phyloP scores from a whole-genome alignment of 1,139 yeast species.

The Taiozyma sp. region DNA sequence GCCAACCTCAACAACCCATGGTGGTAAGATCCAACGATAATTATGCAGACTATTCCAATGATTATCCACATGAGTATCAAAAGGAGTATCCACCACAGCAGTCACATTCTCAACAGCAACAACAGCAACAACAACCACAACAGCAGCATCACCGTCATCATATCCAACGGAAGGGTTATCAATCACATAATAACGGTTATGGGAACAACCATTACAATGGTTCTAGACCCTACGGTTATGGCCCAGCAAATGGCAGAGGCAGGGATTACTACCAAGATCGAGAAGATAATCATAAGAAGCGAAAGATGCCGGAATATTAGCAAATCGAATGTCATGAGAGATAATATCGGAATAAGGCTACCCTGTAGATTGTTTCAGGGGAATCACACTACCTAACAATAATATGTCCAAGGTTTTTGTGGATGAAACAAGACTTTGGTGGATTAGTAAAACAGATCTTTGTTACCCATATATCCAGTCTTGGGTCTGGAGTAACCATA shows the following conservation, averaged over 20 bases:
- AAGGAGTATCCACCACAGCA: background rate
- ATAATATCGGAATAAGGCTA: background rate
- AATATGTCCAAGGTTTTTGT: too few relatives aligned
- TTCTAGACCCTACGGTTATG: background rate
- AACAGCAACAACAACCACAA: background rate
- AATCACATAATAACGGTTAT: background rate
- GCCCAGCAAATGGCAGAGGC: background rate
- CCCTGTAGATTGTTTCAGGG: too few relatives aligned
- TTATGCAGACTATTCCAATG: background rate
- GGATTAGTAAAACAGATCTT: background rate
- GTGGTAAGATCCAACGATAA: background rate
- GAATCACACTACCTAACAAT: background rate
- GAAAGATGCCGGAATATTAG: background rate
- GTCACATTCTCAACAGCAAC: background rate
- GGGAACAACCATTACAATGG: background rate
- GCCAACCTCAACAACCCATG: background rate
- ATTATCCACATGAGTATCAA: background rate
- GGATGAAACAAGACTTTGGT: background rate
- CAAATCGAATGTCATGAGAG: background rate
- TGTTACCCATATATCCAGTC: too few relatives aligned
- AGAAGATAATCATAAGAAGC: background rate
- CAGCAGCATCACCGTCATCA: background rate
- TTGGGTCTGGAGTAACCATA: too few relatives aligned
- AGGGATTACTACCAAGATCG: background rate
- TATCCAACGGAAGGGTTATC: background rate